A percentile compares a stretch with the other conserved stretches of the same genome.
Evolutionary conservation across 192 early-diverging fungal species (phyloP).

Genomic region (Coemansia sp.): DNA sequence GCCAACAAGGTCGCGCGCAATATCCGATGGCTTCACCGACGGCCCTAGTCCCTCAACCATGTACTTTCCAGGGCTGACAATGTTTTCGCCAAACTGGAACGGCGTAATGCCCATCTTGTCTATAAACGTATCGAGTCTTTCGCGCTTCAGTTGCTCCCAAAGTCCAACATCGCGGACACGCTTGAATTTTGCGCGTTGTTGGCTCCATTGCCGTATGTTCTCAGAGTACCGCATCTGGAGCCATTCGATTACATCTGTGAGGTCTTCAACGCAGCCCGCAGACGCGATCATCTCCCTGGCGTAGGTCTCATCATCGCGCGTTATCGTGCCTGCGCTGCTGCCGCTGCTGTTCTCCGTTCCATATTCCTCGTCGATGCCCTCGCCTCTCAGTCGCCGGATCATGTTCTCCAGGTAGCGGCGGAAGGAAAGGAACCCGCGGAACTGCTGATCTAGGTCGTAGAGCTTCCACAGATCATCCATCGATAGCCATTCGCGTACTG

Average conservation of each 20-base stretch:
- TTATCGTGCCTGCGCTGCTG: slow-evolving; percentile 4
- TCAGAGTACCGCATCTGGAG: slow-evolving; percentile 59
- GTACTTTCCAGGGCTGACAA: slow-evolving; percentile 54
- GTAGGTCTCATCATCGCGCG: slow-evolving; percentile 20
- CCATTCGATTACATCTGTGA: slow-evolving; percentile 65
- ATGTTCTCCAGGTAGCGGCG: slow-evolving; percentile 57
- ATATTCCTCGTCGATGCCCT: slow-evolving; percentile 28
- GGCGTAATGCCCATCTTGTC: slow-evolving; percentile 57
- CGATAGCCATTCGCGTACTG: slow-evolving; percentile 59
- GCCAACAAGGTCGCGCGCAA: slow-evolving; percentile 30
- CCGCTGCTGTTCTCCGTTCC: background rate
- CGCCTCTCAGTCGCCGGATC: slow-evolving; percentile 49
- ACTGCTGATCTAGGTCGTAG: slow-evolving; percentile 81
- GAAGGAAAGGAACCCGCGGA: slow-evolving; percentile 67
- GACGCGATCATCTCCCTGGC: slow-evolving; percentile 22
- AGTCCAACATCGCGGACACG: slow-evolving; percentile 44
- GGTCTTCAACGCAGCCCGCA: slow-evolving; percentile 58
- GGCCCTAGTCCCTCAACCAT: slow-evolving; percentile 1
- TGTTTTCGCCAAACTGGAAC: slow-evolving; percentile 63
- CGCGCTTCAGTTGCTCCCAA: slow-evolving; percentile 42
- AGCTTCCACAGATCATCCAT: slow-evolving; percentile 84
- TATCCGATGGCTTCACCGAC: slow-evolving; percentile 19
- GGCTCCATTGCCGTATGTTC: slow-evolving; percentile 27
- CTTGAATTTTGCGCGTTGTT: slow-evolving; percentile 29
- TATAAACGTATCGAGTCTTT: slow-evolving; percentile 48